Evolutionary conservation across 345 rosid genomes (phyloP).

Genomic region (Syzygium aromaticum): DNA sequence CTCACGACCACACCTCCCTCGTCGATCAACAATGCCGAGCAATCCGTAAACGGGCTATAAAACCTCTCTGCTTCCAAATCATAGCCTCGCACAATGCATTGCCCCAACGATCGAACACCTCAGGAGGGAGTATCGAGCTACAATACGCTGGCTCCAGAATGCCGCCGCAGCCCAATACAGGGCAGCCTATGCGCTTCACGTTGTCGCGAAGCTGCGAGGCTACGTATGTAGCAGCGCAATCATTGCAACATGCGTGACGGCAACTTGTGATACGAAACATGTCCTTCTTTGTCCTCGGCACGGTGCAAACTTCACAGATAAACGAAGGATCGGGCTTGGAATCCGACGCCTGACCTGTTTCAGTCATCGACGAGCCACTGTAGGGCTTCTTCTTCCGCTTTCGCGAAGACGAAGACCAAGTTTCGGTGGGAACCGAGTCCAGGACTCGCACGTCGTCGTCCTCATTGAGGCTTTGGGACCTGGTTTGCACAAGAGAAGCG

Average conservation of each 20-base stretch:
- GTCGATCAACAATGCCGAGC: slow-evolving; percentile 25
- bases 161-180: slow-evolving; percentile 18
- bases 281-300: slow-evolving; percentile 13
- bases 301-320: slow-evolving; percentile 42
- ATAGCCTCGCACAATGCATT: slow-evolving; percentile 37
- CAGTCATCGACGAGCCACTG: neutral
- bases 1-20: slow-evolving; percentile 12
- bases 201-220: slow-evolving; percentile 35
- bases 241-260: slow-evolving; percentile 34
- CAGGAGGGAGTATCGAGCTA: slow-evolving; percentile 24
- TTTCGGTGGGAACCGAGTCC: neutral
- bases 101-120: slow-evolving; percentile 40
- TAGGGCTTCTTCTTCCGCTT: neutral
- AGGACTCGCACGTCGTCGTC: neutral
- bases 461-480: neutral
- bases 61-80: slow-evolving; percentile 19
- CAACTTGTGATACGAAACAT: slow-evolving; percentile 36
- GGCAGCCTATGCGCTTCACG: slow-evolving; percentile 16
- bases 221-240: slow-evolving; percentile 34
- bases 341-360: neutral
- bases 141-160: slow-evolving; percentile 25
- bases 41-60: slow-evolving; percentile 48
- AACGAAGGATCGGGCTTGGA: slow-evolving; percentile 4
- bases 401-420: neutral
- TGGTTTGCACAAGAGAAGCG: neutral